Evolutionary conservation across 208 protist species (phyloP), one percentile per base, ranked within the genome.

Genomic region (Leishmania arabica): DNA sequence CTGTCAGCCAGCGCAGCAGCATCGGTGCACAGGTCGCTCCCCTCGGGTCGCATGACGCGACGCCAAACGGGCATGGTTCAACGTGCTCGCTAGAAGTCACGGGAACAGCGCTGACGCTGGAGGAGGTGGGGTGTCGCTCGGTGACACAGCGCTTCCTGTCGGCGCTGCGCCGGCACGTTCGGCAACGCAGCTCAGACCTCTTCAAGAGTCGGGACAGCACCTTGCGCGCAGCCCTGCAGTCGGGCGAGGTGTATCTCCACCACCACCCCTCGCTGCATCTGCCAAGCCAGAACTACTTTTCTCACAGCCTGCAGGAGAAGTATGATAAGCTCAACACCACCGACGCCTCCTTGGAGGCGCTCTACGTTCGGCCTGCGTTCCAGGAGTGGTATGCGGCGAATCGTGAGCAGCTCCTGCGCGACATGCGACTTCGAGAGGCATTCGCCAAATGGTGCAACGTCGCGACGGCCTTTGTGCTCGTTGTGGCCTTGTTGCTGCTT

Each of bases 281-380:
- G 68, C 78, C 78, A 6, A 75, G 53, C 15, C 84, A 84, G 54
- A 77, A 87, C 49, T 54, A 72, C 69, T 72, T 83, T 60, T 83
- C 83, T 5, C 83, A 84, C 54, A 74, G 74, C 7, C 80, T 64
- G 49, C 77, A 88, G 60, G 42, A 69, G 51, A 68, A 78, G 56
- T 86, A 87, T 69, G 66, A 83, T 47, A 53, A 81, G 72, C n/a
- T 73, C 66, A 73, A 92, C 80, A 84, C 87, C 53, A 95, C 91
- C 1, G 64, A 84, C 15, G 62, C 78, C 70, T 85, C 84, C 64
- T 82, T 96, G 31, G 82, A 86, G n/a, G 76, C 31, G 17, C 91
- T 96, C 42, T 92, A 90, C 85, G 73, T 69, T 9, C 84, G 84
- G 17, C 86, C 86, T 21, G 84, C 74, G 45, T 96, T 96, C 69